Evolutionary conservation across 371 early-diverging fungal species (phyloP).

Genomic region (Circinella umbellata): DNA sequence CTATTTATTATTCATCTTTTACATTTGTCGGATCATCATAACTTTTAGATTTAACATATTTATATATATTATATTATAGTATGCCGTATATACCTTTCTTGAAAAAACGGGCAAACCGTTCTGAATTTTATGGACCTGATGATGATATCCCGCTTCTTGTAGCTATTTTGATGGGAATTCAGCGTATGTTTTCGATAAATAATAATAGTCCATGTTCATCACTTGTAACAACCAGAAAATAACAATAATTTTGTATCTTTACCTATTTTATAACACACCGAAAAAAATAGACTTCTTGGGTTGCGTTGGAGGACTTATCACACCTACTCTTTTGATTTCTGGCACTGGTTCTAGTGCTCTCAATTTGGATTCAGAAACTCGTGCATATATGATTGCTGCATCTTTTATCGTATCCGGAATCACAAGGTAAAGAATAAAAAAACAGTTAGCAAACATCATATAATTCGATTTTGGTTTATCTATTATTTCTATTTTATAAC

Average conservation of each 20-base stretch:
- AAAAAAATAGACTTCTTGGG: conserved; percentile 32
- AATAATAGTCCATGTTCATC: too few relatives aligned
- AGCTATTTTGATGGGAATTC: conserved; percentile 35
- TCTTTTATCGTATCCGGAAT: conserved; percentile 41
- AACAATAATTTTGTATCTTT: too few relatives aligned
- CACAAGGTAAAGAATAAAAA: conserved; percentile 12
- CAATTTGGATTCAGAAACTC: conserved; percentile 42
- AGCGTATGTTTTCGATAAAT: conserved; percentile 21
- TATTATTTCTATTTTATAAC: not conserved
- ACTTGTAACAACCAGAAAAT: too few relatives aligned
- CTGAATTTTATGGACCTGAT: conserved; percentile 34
- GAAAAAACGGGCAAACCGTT: conserved; percentile 11
- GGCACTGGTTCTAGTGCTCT: conserved; percentile 40
- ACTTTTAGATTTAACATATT: too few relatives aligned
- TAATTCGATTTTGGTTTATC: not conserved
- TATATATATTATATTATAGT: conserved; percentile 10
- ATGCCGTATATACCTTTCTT: conserved; percentile 32
- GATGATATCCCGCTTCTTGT: conserved; percentile 32
- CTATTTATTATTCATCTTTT: too few relatives aligned
- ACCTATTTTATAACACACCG: too few relatives aligned
- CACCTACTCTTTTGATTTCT: conserved; percentile 46
- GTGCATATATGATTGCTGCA: conserved; percentile 47
- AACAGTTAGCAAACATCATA: not conserved
- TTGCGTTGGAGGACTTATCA: conserved; percentile 47
- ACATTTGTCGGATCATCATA: too few relatives aligned